Percentiles rank a stretch among this genome's conserved stretches.
Conservation (phyloP, 371 early-diverging fungal genomes). For the Mucor indicus region DNA sequence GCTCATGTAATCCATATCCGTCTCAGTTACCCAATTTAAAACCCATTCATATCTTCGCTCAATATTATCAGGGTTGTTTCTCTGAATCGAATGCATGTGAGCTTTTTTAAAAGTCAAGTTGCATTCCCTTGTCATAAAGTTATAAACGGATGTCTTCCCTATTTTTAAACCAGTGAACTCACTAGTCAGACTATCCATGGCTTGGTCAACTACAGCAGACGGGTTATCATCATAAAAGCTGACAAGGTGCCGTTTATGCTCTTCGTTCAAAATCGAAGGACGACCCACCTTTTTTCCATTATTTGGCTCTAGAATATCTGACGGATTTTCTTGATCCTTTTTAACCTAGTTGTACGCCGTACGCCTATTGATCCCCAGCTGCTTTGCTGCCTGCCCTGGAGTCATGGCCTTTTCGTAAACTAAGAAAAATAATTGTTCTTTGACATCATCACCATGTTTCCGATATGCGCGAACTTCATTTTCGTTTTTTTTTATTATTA, state of each 20-base stretch:
- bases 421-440: slow-evolving; percentile 5
- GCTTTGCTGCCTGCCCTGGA: slow-evolving; percentile 14
- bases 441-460: slow-evolving; percentile 11
- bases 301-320: slow-evolving; percentile 12
- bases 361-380: slow-evolving; percentile 7
- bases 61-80: slow-evolving; percentile 4
- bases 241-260: slow-evolving; percentile 6
- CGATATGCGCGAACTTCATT: slow-evolving; percentile 6
- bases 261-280: not conserved
- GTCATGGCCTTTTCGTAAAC: slow-evolving; percentile 9
- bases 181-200: slow-evolving; percentile 3
- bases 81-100: slow-evolving; percentile 1
- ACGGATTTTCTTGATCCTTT: slow-evolving; percentile 8
- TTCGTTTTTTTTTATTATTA: slow-evolving; percentile 7
- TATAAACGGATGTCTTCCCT: not conserved
- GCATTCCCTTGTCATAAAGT: slow-evolving; percentile 6
- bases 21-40: not conserved
- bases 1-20: slow-evolving; percentile 1
- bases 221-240: slow-evolving; percentile 1
- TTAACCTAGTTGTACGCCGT: slow-evolving; percentile 12
- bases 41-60: slow-evolving; percentile 1
- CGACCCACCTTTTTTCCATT: slow-evolving; percentile 3
- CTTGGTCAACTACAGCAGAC: slow-evolving; percentile 6
- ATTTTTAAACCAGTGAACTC: slow-evolving; percentile 4
- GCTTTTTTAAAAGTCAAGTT: slow-evolving; percentile 9